Conservation (phyloP, 805 yeast species). For the Nadsonia fulvescens region DNA sequence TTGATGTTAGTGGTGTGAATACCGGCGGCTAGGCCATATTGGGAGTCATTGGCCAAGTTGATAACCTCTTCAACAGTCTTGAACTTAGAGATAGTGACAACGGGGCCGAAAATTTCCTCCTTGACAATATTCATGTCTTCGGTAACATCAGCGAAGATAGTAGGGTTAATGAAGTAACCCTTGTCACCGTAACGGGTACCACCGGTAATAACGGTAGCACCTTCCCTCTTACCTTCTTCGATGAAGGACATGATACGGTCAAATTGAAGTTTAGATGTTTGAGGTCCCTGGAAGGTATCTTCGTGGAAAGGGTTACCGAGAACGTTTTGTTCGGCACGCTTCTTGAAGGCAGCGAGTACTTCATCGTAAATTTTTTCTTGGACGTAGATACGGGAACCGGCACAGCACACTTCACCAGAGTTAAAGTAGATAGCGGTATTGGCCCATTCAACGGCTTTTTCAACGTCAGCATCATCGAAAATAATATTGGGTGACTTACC, state of each 20-base stretch:
- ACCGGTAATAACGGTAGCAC: constrained; percentile 67
- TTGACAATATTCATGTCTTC: constrained; percentile 46
- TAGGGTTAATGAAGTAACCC: constrained; percentile 61
- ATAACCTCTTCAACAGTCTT: constrained; percentile 49
- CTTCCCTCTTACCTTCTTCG: constrained; percentile 60
- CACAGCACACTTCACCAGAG: constrained; percentile 92
- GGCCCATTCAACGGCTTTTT: constrained; percentile 55
- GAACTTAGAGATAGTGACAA: constrained; percentile 51
- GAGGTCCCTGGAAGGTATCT: constrained; percentile 73
- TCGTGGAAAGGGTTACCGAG: constrained; percentile 71
- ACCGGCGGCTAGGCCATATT: constrained; percentile 71
- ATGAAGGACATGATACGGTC: constrained; percentile 59
- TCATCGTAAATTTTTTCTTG: constrained; percentile 71
- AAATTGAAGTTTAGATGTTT: constrained; percentile 61
- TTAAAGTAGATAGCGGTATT: constrained; percentile 73
- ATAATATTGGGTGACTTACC: constrained; percentile 89
- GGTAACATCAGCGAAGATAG: constrained; percentile 54
- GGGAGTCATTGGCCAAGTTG: constrained; percentile 48
- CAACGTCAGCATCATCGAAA: constrained; percentile 69
- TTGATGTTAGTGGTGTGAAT: constrained; percentile 53
- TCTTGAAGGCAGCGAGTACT: constrained; percentile 38
- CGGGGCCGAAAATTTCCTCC: constrained; percentile 86
- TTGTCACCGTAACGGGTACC: constrained; percentile 36
- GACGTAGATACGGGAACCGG: constrained; percentile 79
- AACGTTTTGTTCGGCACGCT: constrained; percentile 30